phyloP scores from a whole-genome alignment of 345 rosid genomes.

The Arabidopsis suecica region DNA sequence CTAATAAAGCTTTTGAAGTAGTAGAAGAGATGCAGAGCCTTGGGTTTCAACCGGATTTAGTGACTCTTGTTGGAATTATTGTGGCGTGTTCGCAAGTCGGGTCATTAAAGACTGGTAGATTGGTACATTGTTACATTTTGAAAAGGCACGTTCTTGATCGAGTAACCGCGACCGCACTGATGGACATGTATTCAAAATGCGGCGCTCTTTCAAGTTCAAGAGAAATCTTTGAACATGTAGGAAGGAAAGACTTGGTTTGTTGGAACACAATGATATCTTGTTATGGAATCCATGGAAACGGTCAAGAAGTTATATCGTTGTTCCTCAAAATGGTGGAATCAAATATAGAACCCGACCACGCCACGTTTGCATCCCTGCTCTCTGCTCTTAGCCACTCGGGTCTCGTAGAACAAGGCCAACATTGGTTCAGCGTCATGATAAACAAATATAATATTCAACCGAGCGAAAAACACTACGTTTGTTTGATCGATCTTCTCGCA shows the following conservation, averaged over 20 bases:
- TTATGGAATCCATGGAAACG: constrained; percentile 73
- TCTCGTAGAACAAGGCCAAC: constrained; percentile 62
- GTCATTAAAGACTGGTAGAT: constrained; percentile 60
- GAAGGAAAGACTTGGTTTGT: constrained; percentile 58
- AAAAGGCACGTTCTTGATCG: constrained; percentile 55
- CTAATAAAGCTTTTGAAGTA: constrained; percentile 50
- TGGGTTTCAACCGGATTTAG: constrained; percentile 59
- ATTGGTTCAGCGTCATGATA: constrained; percentile 62
- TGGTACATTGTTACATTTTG: constrained; percentile 57
- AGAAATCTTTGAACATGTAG: constrained; percentile 54
- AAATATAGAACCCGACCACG: constrained; percentile 58
- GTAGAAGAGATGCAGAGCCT: constrained; percentile 60
- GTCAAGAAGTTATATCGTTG: constrained; percentile 63
- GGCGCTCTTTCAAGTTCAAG: constrained; percentile 57
- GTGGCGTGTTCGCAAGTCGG: constrained; percentile 66
- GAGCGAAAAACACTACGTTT: constrained; percentile 65
- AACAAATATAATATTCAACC: constrained; percentile 56
- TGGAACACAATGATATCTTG: constrained; percentile 77
- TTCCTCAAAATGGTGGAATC: constrained; percentile 59
- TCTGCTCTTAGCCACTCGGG: constrained; percentile 81
- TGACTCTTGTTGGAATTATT: constrained; percentile 62
- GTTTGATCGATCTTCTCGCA: constrained; percentile 77
- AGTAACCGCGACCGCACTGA: constrained; percentile 58
- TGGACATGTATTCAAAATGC: constrained; percentile 80
- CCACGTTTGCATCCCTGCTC: constrained; percentile 73